Conservation (phyloP, 371 early-diverging fungal genomes). For the Encephalitozoon hellem region DNA sequence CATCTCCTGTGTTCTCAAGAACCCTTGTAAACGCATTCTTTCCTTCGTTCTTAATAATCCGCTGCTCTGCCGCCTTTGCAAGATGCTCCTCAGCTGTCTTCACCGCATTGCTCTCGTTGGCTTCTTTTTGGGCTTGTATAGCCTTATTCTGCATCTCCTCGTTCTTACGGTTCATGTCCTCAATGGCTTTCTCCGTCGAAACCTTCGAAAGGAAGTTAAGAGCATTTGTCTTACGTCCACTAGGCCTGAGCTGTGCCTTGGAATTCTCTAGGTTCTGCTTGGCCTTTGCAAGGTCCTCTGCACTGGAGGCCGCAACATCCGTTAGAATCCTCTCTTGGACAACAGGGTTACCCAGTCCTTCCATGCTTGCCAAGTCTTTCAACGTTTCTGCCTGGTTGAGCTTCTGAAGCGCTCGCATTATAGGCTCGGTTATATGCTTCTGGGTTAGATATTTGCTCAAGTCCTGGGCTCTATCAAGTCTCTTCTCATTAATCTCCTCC, state of each 20-base stretch:
- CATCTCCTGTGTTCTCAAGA: conserved; percentile 12
- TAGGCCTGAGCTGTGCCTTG: neutral
- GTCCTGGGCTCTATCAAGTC: neutral
- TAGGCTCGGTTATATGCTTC: neutral
- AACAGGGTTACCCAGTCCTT: neutral
- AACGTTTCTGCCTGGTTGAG: neutral
- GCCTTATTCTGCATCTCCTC: neutral
- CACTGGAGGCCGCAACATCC: neutral
- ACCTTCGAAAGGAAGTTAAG: neutral
- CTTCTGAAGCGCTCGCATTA: neutral
- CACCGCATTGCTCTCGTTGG: conserved; percentile 1
- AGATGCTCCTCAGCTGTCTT: conserved; percentile 24
- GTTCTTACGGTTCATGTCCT: neutral
- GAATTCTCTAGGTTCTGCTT: neutral
- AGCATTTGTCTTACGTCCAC: neutral
- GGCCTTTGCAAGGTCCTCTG: neutral
- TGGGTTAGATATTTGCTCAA: neutral
- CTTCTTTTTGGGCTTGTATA: conserved; percentile 9
- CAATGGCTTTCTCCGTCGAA: neutral
- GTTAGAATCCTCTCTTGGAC: conserved; percentile 10
- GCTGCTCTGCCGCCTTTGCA: neutral
- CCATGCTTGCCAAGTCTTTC: neutral
- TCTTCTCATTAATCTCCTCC: neutral
- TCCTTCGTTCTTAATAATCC: conserved; percentile 31
- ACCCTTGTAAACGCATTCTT: conserved; percentile 22